Base-by-base conservation (phyloP, 2,329 filamentous ascomycete genomes). In the Nectriaceae sp. region DNA sequence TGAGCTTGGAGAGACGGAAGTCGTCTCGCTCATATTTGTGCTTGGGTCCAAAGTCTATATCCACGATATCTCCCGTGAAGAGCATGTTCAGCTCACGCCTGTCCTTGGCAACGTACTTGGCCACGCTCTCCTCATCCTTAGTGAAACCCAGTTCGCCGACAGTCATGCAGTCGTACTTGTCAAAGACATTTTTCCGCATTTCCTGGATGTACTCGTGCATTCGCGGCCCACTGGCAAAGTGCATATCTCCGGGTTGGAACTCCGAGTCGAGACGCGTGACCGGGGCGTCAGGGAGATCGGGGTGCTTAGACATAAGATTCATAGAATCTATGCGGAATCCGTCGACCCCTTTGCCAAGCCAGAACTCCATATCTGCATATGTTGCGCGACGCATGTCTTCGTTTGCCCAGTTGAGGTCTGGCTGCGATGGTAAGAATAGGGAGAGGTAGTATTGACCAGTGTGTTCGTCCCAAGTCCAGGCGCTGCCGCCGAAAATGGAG, bases 361-460 rank as follows among this genome's bases (percentile, higher is more conserved):
- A 91, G 65, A 90, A 91, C 0, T 75, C 74, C 77, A 90, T 82
- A 5, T 71, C 63, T 4, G 84, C 75, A 59, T 89, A 86, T 1
- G 90, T 84, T 0, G 83, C 88, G 43, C 83, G 73, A 6, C 86
- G 79, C 6, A 87, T 83, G 2, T 80, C 78, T 0, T 76, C 74
- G 41, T 86, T 85, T 46, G 89, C 85, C 87, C 88, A 91, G 62
- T 91, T 91, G 16, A 92, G 73, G 56, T 92, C 88, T 0, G 88
- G 88, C 62, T 91, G 88, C 40, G 85, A 81, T 0, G 79, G 74
- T 1, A 82, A 80, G 62, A 88, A 92, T 1, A 91, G 73, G 54
- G 79, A 76, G 1, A 82, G 67, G 48, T 81, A 82, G 52, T 81
- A 82, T 50, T 82, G 74, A 29, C 75, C 65, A 0, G 77, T 75